These are phyloP conservation scores for Aspergillus olivimuriae DNA, from an alignment of 495 filamentous ascomycete species.

Conservation along the genomic window DNA sequence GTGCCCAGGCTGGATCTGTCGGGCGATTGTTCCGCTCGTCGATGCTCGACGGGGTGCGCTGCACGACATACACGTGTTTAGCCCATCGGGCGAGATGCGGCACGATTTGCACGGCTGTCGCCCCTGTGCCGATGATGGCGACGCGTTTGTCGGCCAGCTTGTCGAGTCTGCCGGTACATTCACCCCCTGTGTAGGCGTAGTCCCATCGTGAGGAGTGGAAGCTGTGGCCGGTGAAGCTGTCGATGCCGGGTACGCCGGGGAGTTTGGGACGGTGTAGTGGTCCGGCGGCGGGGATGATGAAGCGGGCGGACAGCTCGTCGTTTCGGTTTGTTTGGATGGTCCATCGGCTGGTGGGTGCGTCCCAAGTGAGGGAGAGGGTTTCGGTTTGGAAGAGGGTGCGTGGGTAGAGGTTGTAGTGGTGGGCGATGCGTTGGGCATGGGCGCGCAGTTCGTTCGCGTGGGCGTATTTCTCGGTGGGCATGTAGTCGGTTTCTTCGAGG, in stretches of 20 bases:
- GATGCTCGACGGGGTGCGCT: conserved; percentile 43
- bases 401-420: conserved; percentile 23
- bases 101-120: conserved; percentile 37
- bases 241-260: conserved; percentile 13
- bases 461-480: conserved; percentile 37
- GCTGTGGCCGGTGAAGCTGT: conserved; percentile 15
- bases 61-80: conserved; percentile 33
- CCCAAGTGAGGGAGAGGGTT: not conserved
- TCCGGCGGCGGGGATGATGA: conserved; percentile 8
- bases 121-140: conserved; percentile 41
- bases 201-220: conserved; percentile 38
- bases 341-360: not conserved
- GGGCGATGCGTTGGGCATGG: conserved; percentile 20
- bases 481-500: conserved; percentile 53
- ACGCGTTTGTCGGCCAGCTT: conserved; percentile 35
- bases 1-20: not conserved
- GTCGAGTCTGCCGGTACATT: conserved; percentile 13
- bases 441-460: conserved; percentile 18
- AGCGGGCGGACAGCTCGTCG: not conserved
- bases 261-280: conserved; percentile 15
- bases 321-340: not conserved
- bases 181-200: conserved; percentile 40
- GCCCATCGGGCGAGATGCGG: conserved; percentile 20
- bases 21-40: conserved; percentile 37
- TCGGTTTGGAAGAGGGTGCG: conserved; percentile 1